phyloP scores from a whole-genome alignment of 2,329 filamentous ascomycete species.

The Penicillium sp. region DNA sequence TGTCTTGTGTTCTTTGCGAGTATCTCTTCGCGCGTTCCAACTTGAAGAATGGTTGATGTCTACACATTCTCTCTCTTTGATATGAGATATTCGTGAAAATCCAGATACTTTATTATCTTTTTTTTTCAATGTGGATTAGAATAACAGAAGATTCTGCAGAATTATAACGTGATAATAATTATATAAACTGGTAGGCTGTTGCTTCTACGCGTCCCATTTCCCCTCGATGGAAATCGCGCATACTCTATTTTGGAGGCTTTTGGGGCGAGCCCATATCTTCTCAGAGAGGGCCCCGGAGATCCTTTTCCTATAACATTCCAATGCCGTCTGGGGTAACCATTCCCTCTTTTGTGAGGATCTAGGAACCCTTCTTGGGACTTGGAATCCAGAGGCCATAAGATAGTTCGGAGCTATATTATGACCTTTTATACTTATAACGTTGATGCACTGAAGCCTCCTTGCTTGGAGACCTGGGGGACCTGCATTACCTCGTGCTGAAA shows the following conservation, averaged over 20 bases:
- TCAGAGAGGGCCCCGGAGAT: background rate
- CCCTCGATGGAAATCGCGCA: conserved; percentile 12
- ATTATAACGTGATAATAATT: background rate
- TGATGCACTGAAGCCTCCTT: background rate
- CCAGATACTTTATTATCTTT: background rate
- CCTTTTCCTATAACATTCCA: conserved; percentile 6
- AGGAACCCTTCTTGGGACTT: background rate
- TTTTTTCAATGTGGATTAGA: background rate
- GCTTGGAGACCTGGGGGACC: background rate
- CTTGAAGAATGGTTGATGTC: background rate
- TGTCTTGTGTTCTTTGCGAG: conserved; percentile 4
- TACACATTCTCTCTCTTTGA: background rate
- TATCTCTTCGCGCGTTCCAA: background rate
- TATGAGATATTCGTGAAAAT: background rate
- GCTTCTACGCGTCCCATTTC: conserved; percentile 1
- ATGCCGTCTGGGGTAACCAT: background rate
- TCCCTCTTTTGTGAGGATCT: background rate
- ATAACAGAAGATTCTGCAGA: background rate
- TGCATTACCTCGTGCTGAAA: conserved; percentile 7
- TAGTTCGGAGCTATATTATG: background rate
- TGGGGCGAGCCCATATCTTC: background rate
- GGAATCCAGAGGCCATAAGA: background rate
- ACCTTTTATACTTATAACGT: background rate
- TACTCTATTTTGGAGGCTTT: background rate
- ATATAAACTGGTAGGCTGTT: background rate